Base-by-base conservation (phyloP, 1,284 basidiomycete species). In the Apiotrichum veenhuisii region DNA sequence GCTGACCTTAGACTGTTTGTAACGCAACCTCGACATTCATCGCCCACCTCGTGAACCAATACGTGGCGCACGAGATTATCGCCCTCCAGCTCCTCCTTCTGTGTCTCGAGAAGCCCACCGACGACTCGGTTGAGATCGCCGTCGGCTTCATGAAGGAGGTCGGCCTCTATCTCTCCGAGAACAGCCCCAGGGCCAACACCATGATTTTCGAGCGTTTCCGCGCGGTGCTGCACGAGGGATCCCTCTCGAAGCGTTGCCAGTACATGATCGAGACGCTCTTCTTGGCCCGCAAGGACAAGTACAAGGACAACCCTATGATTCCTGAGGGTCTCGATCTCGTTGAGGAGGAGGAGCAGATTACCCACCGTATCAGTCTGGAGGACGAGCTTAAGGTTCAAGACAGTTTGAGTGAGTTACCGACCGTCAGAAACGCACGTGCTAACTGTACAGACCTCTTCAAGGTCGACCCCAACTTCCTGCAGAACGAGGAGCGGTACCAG, bases 251-350 rank as follows among this genome's bases (percentile, higher is more conserved):
- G 71, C 86, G 96, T 64, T 92, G 97, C 26, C 95, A 98, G 73
- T 99, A 97, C 79, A 98, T 98, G 96, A 93, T 99, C 69, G 96
- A 98, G 78, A 95, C 98, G 5, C 81, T 96, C 52, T 96, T 97
- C 88, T 93, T 96, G 76, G 91, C 97, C 12, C 83, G 95, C 64
- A 95, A 96, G 79, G 96, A 99, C 81, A 92, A 90, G 76, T 98
- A 91, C 82, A 97, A 97, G 81, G 95, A 98, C 75, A 97, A 99
- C 74, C 94, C 93, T 22, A 85, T 90, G 62, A 79, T 98, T 45
- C 87, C 91, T 1, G 93, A 98, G 70, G 92, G 92, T 0, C 76
- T 99, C 69, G 96, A 99, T 72, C 78, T 99, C 33, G 96, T 99
- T 0, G 92, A 98, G 68, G 95, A 98, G 71, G 95, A 98, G 27